phyloP scores from a whole-genome alignment of 768 basidiomycete species.

The Agrocybe chaxingu region DNA sequence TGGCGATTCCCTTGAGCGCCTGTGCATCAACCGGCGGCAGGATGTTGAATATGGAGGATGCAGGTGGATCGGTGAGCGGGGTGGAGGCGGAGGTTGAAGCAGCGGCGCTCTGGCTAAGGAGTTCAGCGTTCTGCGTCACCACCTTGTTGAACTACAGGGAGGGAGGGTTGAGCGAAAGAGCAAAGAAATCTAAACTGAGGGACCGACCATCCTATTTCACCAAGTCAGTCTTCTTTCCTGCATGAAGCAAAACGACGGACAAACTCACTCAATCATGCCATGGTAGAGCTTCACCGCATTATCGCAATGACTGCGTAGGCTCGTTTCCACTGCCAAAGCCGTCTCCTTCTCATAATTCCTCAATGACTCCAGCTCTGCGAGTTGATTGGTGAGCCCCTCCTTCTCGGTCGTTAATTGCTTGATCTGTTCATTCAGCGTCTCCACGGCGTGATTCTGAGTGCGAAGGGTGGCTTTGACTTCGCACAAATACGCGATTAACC shows the following conservation, averaged over 20 bases:
- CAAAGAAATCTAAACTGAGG: background rate
- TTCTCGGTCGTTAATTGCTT: slow-evolving; percentile 34
- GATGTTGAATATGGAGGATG: slow-evolving; percentile 11
- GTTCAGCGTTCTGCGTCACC: slow-evolving; percentile 13
- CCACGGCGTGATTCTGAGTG: slow-evolving; percentile 29
- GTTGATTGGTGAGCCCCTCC: slow-evolving; percentile 30
- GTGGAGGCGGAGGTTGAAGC: slow-evolving; percentile 3
- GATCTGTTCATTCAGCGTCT: slow-evolving; percentile 29
- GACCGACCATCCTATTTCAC: slow-evolving; percentile 20
- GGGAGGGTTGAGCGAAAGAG: background rate
- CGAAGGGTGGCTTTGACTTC: slow-evolving; percentile 42
- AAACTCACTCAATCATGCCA: slow-evolving; percentile 37
- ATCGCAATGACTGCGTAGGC: slow-evolving; percentile 49
- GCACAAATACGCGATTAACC: slow-evolving; percentile 48
- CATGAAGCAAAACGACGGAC: background rate
- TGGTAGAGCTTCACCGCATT: slow-evolving; percentile 42
- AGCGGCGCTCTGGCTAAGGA: slow-evolving; percentile 9
- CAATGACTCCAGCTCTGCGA: slow-evolving; percentile 35
- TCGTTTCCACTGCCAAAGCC: slow-evolving; percentile 48
- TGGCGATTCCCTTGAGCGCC: slow-evolving; percentile 28
- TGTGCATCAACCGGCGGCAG: slow-evolving; percentile 27
- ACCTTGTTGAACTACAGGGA: slow-evolving; percentile 19
- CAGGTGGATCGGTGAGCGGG: background rate
- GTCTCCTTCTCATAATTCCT: slow-evolving; percentile 50
- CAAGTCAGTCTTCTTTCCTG: background rate